A percentile compares a stretch with the other conserved stretches of the same genome.
Evolutionary conservation across 139 green algal species (phyloP).

Genomic region (Coelastrella sp.): DNA sequence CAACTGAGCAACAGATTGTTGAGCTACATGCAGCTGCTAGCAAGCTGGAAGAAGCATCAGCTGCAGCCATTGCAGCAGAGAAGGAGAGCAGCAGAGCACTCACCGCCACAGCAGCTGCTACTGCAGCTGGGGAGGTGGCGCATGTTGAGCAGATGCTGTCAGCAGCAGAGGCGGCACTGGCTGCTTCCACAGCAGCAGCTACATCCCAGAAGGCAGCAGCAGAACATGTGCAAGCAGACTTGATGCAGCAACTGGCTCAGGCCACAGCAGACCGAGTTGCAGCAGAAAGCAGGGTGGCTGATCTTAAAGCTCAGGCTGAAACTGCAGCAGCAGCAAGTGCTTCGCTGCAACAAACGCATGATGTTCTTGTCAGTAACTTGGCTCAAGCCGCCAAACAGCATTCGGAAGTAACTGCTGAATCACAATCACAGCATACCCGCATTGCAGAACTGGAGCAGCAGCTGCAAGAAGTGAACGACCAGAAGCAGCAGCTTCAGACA

Average conservation of each 20-base stretch:
- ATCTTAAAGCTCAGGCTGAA: not conserved
- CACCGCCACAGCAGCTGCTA: not conserved
- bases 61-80: not conserved
- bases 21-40: not conserved
- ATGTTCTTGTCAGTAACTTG: not conserved
- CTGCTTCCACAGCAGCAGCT: not conserved
- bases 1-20: not conserved
- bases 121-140: not conserved
- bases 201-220: not conserved
- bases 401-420: not conserved
- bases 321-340: not conserved
- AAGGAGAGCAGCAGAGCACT: too few species aligned
- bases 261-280: not conserved
- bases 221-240: not conserved
- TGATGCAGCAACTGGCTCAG: slow-evolving; percentile 2
- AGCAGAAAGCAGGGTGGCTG: not conserved
- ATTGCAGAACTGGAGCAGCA: not conserved
- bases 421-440: not conserved
- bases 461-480: not conserved
- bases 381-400: not conserved
- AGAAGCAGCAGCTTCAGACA: not conserved
- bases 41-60: not conserved
- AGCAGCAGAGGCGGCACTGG: not conserved
- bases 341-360: not conserved
- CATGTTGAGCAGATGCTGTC: not conserved